phyloP scores from a whole-genome alignment of 2,329 filamentous ascomycete genomes.

The Polychaeton citri region DNA sequence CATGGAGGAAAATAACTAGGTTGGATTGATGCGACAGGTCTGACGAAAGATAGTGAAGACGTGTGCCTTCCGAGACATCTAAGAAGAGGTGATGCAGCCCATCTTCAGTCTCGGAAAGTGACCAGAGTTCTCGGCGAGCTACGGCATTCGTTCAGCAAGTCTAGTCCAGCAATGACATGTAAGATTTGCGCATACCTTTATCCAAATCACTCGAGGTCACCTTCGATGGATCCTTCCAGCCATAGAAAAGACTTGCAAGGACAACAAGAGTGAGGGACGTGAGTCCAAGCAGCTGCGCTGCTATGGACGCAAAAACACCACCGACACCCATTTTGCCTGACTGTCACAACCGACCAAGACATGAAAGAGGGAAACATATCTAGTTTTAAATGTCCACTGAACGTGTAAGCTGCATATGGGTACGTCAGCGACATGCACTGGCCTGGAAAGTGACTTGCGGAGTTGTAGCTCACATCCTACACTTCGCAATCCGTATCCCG shows the following conservation, averaged over 20 bases:
- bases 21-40: constrained; percentile 14
- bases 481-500: no score
- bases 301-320: not conserved
- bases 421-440: no score
- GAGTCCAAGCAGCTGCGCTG: not conserved
- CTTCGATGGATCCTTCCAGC: not conserved
- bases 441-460: no score
- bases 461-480: no score
- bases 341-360: no score
- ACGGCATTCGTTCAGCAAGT: no score
- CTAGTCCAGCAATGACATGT: no score
- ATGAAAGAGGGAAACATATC: no score
- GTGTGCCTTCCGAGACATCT: constrained; percentile 33
- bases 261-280: not conserved
- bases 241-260: not conserved
- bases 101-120: constrained; percentile 32
- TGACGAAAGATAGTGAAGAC: constrained; percentile 39
- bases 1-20: constrained; percentile 43
- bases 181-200: not conserved
- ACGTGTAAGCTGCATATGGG: no score
- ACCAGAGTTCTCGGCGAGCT: constrained; percentile 43
- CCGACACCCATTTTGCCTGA: not conserved
- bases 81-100: constrained; percentile 40
- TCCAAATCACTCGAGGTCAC: not conserved
- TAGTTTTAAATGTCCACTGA: no score